A percentile compares a stretch with the other conserved stretches of the same genome.
Evolutionary conservation across 2,329 filamentous ascomycete species (phyloP).

Genomic region (Epichloe sylvatica): DNA sequence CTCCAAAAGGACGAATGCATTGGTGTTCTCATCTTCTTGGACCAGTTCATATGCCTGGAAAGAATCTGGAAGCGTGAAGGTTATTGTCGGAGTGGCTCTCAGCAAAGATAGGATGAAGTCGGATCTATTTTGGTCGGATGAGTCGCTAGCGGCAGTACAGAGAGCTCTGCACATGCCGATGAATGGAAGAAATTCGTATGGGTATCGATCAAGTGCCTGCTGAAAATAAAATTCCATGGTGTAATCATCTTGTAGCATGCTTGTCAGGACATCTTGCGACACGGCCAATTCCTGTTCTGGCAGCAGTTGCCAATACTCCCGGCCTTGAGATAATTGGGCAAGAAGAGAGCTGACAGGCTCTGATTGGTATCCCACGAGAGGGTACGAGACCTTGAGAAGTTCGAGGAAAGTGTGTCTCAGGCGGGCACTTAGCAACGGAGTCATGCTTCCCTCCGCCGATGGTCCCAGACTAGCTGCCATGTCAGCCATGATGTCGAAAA

Average conservation of each 20-base stretch:
- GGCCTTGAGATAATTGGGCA: slow-evolving; percentile 44
- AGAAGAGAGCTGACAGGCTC: slow-evolving; percentile 56
- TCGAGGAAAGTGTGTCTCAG: slow-evolving; percentile 54
- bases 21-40: slow-evolving; percentile 74
- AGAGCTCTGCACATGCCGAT: slow-evolving; percentile 56
- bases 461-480: slow-evolving; percentile 36
- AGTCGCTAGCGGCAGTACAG: slow-evolving; percentile 22
- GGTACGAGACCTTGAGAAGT: slow-evolving; percentile 52
- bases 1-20: slow-evolving; percentile 55
- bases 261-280: slow-evolving; percentile 20
- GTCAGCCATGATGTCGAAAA: slow-evolving; percentile 38
- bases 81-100: slow-evolving; percentile 57
- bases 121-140: slow-evolving; percentile 21
- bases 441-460: slow-evolving; percentile 32
- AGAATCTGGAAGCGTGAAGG: slow-evolving; percentile 55
- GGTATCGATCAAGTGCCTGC: slow-evolving; percentile 63
- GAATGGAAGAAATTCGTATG: slow-evolving; percentile 73
- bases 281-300: slow-evolving; percentile 17
- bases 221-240: slow-evolving; percentile 48
- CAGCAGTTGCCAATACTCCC: slow-evolving; percentile 40
- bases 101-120: slow-evolving; percentile 50
- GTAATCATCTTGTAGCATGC: slow-evolving; percentile 22
- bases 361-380: slow-evolving; percentile 56
- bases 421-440: slow-evolving; percentile 43
- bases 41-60: slow-evolving; percentile 67